Conservation (phyloP, 192 early-diverging fungal species). For the Mortierella hygrophila region DNA sequence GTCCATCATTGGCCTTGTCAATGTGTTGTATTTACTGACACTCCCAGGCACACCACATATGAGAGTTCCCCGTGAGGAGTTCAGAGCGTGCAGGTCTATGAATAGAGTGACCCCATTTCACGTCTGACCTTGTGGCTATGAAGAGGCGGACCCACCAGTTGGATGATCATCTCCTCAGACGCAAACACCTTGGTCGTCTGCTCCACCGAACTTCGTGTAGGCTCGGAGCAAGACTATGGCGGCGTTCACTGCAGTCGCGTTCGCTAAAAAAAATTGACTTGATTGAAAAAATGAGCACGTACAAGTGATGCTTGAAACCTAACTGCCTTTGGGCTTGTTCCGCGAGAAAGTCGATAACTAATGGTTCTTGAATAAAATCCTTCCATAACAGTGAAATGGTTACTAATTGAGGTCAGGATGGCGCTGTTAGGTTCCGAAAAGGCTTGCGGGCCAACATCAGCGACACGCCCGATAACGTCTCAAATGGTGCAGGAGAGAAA, state of each 20-base stretch:
- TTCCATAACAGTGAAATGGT: not conserved
- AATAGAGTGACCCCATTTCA: too few species aligned
- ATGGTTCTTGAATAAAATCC: not conserved
- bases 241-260: not conserved
- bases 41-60: too few species aligned
- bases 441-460: not conserved
- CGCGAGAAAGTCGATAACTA: not conserved
- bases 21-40: too few species aligned
- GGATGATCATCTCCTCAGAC: not conserved
- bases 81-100: too few species aligned
- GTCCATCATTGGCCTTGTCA: too few species aligned
- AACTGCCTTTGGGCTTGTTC: not conserved
- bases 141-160: not conserved
- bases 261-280: not conserved
- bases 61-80: too few species aligned
- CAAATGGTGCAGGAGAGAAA: not conserved
- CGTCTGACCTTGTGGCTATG: too few species aligned
- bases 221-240: not conserved
- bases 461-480: not conserved
- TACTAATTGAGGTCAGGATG: not conserved
- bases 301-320: not conserved
- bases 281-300: not conserved
- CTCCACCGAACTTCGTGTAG: not conserved
- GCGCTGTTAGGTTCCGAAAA: not conserved
- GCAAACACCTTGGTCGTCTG: not conserved